Base-by-base conservation (phyloP, 129 eudicot species). In the Kitagawia praeruptora region DNA sequence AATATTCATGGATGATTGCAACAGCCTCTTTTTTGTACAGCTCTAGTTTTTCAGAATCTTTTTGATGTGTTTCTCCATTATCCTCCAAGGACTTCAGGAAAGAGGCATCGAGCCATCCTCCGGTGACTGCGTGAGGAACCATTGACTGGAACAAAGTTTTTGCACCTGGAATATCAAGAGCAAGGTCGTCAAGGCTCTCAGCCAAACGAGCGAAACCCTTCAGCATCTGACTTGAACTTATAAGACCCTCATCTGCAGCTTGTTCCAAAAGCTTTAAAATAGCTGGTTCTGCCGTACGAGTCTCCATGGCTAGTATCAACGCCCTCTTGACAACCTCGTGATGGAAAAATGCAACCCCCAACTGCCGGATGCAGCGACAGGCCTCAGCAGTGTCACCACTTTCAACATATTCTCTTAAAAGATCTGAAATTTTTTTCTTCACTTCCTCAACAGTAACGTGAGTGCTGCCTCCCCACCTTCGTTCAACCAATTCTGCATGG, bases 311-410 rank as follows among this genome's bases (percentile, higher is more conserved):
- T 38, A 93, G 83, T 76, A 85, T 85, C 77, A 93, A 82, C 37
- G 98, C 98, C 56, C 91, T 87, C 66, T 93, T 93, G 56, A 93
- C 98, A 31, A 93, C 97, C 72, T 93, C 98, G 78, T 93, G 97
- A 75, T 91, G 97, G 82, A 91, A 93, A 78, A 93, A 93, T 16
- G 98, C 73, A 74, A 93, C 98, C 15, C 89, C 96, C 76, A 93
- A 80, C 81, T 91, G 91, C 61, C 98, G 83, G 46, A 91, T 91
- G 79, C 98, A 93, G 82, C 96, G 85, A 76, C 93, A 93, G 12
- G 98, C 97, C 79, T 93, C 98, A 63, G 93, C 83, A 75, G 97
- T 83, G 75, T 93, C 98, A 40, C 98, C 98, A 79, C 84, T 89
- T 75, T 91, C 96, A 8, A 85, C 93, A 78, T 91, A 93, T 81